Evolutionary conservation across 108 stramenopile genomes (phyloP), one percentile per base, ranked within the genome.

Genomic region (Nannochloropsis granulata): DNA sequence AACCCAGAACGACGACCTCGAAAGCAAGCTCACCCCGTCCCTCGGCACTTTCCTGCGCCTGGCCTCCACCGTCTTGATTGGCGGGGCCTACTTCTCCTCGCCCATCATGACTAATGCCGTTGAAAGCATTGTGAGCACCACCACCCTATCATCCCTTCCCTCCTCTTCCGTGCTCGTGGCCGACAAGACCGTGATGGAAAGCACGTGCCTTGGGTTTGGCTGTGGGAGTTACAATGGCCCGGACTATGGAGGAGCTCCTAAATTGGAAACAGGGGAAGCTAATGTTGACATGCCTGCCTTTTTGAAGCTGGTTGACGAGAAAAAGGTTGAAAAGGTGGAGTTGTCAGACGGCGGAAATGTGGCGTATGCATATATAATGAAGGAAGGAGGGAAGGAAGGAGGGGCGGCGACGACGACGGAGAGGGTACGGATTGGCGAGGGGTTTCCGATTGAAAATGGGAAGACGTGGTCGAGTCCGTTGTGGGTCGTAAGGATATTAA

Each of bases 401-500:
- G 82, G 24, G 24, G 23, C 44, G 45, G 82, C 78, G 46, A 82
- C 78, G 82, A 43, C 24, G 43, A 78, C 82, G 56, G 43, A 43
- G 0, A 82, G 86, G 43, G 83, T 86, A 14, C 43, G 86, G 3
- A 25, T 86, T 78, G 86, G 86, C 79, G 83, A 86, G 82, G 86
- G 86, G 44, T 86, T 78, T 44, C 86, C 86, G 24, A 79, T 83
- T 23, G 86, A 86, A 79, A 82, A 86, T 78, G 43, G 79, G 43
- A 83, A 86, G 12, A 43, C 79, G 78, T 86, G 86, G 86, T 83
- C 82, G 79, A 83, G 82, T 42, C 86, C 86, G 23, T 82, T 86
- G n/a, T 86, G 86, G 86, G 82, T 86, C 21, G 86, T 86, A 16
- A 82, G 86, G 34, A 82, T 82, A 13, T 43, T 86, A 79, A 83